phyloP scores from a whole-genome alignment of 208 protist genomes.

The Dictyostelium gargantuum region DNA sequence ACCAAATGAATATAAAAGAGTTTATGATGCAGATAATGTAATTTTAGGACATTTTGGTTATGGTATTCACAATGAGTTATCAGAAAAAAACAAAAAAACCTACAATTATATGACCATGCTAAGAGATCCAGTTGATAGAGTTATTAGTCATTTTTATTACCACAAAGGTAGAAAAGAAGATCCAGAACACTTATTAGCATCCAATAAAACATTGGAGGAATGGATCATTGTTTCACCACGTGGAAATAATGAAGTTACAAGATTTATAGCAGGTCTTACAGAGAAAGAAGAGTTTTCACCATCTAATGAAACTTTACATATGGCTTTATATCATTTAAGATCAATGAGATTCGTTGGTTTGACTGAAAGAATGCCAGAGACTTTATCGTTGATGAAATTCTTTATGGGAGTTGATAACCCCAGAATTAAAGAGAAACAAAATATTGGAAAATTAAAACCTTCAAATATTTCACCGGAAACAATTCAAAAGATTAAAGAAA shows the following conservation, averaged over 20 bases:
- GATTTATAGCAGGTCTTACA: not conserved
- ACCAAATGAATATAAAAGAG: not conserved
- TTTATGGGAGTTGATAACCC: not conserved
- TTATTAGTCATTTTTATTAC: constrained; percentile 23
- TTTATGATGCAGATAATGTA: not conserved
- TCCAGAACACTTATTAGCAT: not conserved
- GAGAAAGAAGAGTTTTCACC: not conserved
- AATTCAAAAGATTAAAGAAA: not conserved
- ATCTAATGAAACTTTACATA: not conserved
- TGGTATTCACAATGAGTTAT: not conserved
- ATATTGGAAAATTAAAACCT: not conserved
- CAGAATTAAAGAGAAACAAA: not conserved
- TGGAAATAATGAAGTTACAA: not conserved
- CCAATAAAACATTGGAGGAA: not conserved
- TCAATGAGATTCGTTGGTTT: constrained; percentile 33
- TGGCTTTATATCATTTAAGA: not conserved
- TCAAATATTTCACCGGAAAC: not conserved
- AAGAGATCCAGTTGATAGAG: constrained; percentile 31
- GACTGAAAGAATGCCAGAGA: constrained; percentile 14
- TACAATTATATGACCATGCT: constrained; percentile 36
- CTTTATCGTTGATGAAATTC: not conserved
- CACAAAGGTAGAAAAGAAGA: not conserved
- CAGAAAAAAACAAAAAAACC: not conserved
- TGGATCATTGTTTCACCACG: not conserved
- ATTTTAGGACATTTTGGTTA: not conserved